A percentile compares a stretch with the other conserved stretches of the same genome.
Evolutionary conservation across 1,139 yeast species (phyloP).

Genomic region (Lodderomyces oxycetoniae): DNA sequence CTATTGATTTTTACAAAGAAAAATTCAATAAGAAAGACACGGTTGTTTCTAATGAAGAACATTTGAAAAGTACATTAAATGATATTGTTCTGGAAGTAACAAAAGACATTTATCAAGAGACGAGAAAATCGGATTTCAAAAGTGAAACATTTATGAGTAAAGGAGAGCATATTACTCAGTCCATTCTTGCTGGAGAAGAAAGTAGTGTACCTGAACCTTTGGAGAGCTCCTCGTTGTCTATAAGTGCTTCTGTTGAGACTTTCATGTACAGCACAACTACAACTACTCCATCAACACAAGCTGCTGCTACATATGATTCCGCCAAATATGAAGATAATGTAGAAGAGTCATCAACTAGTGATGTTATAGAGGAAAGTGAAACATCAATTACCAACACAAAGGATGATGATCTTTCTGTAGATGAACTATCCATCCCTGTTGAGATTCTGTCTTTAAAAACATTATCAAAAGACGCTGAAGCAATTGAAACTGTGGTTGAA

Average conservation of each 20-base stretch:
- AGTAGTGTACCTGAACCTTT: too few species aligned
- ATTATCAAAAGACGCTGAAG: too few species aligned
- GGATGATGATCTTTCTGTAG: too few species aligned
- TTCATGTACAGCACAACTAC: not conserved
- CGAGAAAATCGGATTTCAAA: conserved; percentile 16
- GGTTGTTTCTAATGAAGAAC: conserved; percentile 1
- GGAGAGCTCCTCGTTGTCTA: conserved; percentile 4
- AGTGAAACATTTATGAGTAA: conserved; percentile 18
- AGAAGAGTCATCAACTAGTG: too few species aligned
- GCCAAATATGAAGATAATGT: not conserved
- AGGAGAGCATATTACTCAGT: conserved; percentile 3
- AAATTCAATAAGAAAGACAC: conserved; percentile 27
- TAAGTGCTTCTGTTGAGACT: not conserved
- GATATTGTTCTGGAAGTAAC: conserved; percentile 20
- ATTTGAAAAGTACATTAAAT: conserved; percentile 13
- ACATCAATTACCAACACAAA: too few species aligned
- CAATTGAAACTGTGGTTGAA: conserved; percentile 1
- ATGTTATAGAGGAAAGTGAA: too few species aligned
- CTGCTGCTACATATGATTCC: not conserved
- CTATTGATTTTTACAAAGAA: conserved; percentile 33
- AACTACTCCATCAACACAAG: not conserved
- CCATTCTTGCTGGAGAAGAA: conserved; percentile 1
- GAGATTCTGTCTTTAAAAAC: too few species aligned
- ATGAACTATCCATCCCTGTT: too few species aligned
- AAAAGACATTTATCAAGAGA: conserved; percentile 16